Evolutionary conservation across 108 stramenopile species (phyloP), one percentile per base, ranked within the genome.

Genomic region (Fragilaria crotonensis): DNA sequence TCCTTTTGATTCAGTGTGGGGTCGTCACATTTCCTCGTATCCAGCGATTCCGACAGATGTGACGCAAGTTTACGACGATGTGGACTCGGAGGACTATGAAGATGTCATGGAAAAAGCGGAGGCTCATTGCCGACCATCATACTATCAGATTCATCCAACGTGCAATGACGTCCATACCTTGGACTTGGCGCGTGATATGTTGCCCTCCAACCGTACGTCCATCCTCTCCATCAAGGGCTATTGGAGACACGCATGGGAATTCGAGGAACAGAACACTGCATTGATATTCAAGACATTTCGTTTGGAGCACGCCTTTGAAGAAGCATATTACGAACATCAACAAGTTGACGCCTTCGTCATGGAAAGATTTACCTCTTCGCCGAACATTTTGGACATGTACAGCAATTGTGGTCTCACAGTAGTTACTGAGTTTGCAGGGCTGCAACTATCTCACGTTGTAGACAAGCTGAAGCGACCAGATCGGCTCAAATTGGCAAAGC

Each of bases 91-190:
- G 7, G 49, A 50, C 49, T 19, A 19, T 25, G 49, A 9, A 19
- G 49, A 21, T 7, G 20, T 25, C 7, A 19, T 50, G 22, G 49
- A 50, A 50, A 41, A 41, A 14, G 14, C 49, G 49, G 23, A 19
- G 9, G 7, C n/a, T 50, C 49, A 23, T 50, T 25, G 22, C 49
- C n/a, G 49, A 19, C n/a, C 49, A 19, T 19, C 22, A 50, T 7
- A 50, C 9, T 25, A 64, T 25, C 30, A 28, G 3, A 59, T 72
- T 59, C 31, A 64, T 30, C 83, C 83, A 7, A 75, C 68, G 0
- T 88, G 86, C 68, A 88, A 88, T 57, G 17, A 47, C 17, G 62
- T 88, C 27, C 86, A 88, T 60, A 70, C 71, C 48, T 25, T 71
- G n/a, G 73, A 78, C 52, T 14, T 88, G 19, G 54, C 23, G 4